Base-by-base conservation (phyloP, 139 green algal genomes). In the Yamagishiella unicocca region DNA sequence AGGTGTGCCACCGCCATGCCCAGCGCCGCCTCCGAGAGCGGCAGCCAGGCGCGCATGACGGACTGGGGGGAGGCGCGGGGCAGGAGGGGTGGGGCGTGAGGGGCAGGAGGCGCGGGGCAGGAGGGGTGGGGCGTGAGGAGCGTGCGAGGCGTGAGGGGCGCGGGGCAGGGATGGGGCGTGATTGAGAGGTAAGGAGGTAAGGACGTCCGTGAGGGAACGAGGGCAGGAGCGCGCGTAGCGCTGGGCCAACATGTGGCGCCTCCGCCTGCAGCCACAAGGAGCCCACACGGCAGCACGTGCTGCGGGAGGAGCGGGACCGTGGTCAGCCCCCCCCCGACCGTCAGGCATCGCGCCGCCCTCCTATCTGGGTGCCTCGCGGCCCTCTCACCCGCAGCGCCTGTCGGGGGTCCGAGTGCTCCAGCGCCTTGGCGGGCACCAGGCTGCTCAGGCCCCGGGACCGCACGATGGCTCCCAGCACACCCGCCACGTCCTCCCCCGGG, bases 11-110 rank as follows among this genome's bases (percentile, higher is more conserved):
- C 94, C 19, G 95, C 96, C 95, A 99, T 99, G 19, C 85, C 90
- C 45, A 99, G 92, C 29, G 99, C 94, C 4, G 95, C 93, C 53
- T 97, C 93, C 21, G 95, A 94, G 66, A 98, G 91, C 0, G 96
- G 96, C 80, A 99, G 92, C 97, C 97, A 99, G 22, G 92, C 91
- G 19, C 88, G 90, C 89, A 99, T 90, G 37, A 99, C 92, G 0
- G 94, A 82, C 84, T 95, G 93, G 29, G 29, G 0, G 10, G 14
- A 50, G 29, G 14, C 9, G 12, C 5, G 50, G 22, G 42, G 19
- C 22, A 45, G 55, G 55, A 53, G 68, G 38, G 50, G 50, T n/a
- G n/a, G n/a, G n/a, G n/a, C n/a, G n/a, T n/a, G 94, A 82, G 82
- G 95, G 93, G 29, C 21, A 0, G 10, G 14, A 50, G 29, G 14